phyloP scores from a whole-genome alignment of 495 filamentous ascomycete species.

The Baudoinia panamericana region DNA sequence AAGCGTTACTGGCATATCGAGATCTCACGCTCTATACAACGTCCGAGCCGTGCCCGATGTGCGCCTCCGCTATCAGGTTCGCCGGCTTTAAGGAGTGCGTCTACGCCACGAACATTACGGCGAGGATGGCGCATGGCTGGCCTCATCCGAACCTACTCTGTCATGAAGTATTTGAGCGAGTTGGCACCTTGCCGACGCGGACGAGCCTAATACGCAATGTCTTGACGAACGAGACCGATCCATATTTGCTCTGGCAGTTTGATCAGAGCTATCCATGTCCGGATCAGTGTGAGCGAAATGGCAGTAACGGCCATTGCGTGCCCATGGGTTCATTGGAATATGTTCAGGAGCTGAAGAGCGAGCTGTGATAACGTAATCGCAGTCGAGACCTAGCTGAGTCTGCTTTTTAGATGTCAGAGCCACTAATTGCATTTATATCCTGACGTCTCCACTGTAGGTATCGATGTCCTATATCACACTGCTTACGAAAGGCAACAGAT shows the following conservation, averaged over 20 bases:
- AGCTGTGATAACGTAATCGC: no score
- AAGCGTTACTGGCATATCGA: conserved; percentile 33
- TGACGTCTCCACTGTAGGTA: no score
- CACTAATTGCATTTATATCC: no score
- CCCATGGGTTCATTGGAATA: no score
- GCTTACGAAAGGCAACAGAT: no score
- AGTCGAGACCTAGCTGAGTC: no score
- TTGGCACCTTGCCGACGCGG: conserved; percentile 27
- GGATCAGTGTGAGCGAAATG: conserved; percentile 27
- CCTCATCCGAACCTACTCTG: conserved; percentile 37
- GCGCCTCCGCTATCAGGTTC: conserved; percentile 43
- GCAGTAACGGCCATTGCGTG: neutral
- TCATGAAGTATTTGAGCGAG: conserved; percentile 35
- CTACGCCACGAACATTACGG: conserved; percentile 39
- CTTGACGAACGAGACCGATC: conserved; percentile 40
- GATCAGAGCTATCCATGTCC: conserved; percentile 34
- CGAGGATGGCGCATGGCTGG: conserved; percentile 37
- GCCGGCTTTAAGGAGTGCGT: conserved; percentile 42
- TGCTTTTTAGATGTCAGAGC: no score
- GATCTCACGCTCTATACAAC: conserved; percentile 42
- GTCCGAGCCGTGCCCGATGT: conserved; percentile 46
- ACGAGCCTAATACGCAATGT: conserved; percentile 33
- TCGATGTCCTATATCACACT: no score
- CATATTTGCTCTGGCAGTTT: conserved; percentile 41
- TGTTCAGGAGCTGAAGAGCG: no score